Evolutionary conservation across 2,329 filamentous ascomycete genomes (phyloP), one percentile per base, ranked within the genome.

Genomic region (Cyphellophora attinorum): DNA sequence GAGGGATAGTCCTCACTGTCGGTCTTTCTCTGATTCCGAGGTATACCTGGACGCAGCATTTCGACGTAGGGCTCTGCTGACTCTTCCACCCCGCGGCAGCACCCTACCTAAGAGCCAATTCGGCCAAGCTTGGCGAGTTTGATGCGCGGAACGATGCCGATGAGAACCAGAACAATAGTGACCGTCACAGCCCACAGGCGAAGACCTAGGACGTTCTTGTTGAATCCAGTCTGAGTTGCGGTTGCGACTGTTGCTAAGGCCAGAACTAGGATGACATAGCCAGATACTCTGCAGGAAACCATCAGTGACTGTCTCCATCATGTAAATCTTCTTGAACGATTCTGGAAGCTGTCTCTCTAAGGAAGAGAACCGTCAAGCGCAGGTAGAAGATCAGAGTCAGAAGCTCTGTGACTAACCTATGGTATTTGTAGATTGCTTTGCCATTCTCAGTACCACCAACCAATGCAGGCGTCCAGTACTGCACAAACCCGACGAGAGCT

Each of bases 401-500:
- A 3, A 5, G 5, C 27, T 10, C n/a, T 4, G 14, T 10, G 14
- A 29, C 27, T 2, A 4, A 46, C 41, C 44, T 32, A 57, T 96
- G 91, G 51, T 88, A 94, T 61, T 93, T 95, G 70, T 89, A 96
- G 27, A 94, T 57, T 15, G 68, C 68, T 69, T 88, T 93, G 13
- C 86, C 89, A 3, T 76, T 77, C 16, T 84, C 78, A 43, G 80
- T 76, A 37, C 84, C 77, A 4, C 88, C 88, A 1, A 93, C 50
- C 11, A 40, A 29, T 1, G 54, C 53, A 0, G 88, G 88, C 3
- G 74, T 65, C 39, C 76, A 85, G 66, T 81, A 95, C 62, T 91
- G 84, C 19, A 84, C 81, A 43, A 93, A 74, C 11, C 91, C 89
- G 18, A 94, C 72, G 1, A 80, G 32, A 29, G 83, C 79, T 62